Evolutionary conservation across 2,329 filamentous ascomycete genomes (phyloP), one percentile per base, ranked within the genome.

Genomic region (Cladosporium sp.): DNA sequence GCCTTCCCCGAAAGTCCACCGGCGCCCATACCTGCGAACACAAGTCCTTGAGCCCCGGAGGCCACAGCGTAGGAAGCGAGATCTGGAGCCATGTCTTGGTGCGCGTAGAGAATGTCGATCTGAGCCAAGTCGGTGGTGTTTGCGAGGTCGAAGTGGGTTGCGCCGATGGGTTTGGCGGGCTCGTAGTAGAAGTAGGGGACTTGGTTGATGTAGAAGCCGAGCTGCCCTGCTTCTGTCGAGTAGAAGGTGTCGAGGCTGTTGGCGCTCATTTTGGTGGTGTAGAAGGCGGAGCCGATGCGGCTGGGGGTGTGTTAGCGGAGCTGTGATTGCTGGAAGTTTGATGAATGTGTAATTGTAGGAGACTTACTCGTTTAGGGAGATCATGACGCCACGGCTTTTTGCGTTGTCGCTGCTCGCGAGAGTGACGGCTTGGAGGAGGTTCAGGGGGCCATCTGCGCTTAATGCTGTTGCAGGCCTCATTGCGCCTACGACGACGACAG

Each of bases 161-260:
- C 80, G 62, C 82, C 80, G 26, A 82, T 74, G 14, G 86, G 83
- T 53, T 79, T 76, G 2, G 80, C 78, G 0, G 86, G 79, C 11
- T 80, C 79, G 70, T 82, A 89, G 79, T 84, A 89, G 79, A 88
- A 89, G 70, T 84, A 82, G 0, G 87, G 86, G 44, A 82, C 79
- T 65, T 86, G 80, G 70, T 86, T 83, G 71, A 87, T 80, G 72
- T 89, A 84, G 65, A 81, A 79, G 40, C 87, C 87, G 0, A 89
- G 78, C 67, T 82, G 82, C 1, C 86, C 85, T 69, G 81, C 80
- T 75, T 89, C 87, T 16, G 78, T 78, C 1, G 83, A 81, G 72
- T 82, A 83, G 80, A 89, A 89, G 8, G 86, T 87, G 71, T 89
- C 87, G 58, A 88, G 78, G 1, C 83, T 80, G 76, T 89, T 89